phyloP scores from a whole-genome alignment of 2,329 filamentous ascomycete genomes.

The Diplodia mutila region DNA sequence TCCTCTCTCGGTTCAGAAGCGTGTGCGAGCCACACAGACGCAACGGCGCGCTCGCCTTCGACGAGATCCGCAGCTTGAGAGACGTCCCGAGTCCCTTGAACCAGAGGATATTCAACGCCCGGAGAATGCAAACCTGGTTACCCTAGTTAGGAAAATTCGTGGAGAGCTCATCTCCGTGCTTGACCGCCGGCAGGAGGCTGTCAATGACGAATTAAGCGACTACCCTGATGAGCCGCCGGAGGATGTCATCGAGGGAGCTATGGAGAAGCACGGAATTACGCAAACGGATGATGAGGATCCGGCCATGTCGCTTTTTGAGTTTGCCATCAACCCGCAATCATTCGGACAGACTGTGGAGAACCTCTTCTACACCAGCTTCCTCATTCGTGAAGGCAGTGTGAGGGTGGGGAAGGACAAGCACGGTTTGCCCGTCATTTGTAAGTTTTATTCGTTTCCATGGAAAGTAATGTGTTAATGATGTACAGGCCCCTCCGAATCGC shows the following conservation, averaged over 20 bases:
- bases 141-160: slow-evolving; percentile 76
- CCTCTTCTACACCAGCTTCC: slow-evolving; percentile 92
- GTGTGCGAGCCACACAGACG: slow-evolving; percentile 67
- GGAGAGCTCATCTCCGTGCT: slow-evolving; percentile 57
- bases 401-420: slow-evolving; percentile 74
- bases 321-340: slow-evolving; percentile 85
- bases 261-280: slow-evolving; percentile 68
- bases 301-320: slow-evolving; percentile 74
- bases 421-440: slow-evolving; percentile 78
- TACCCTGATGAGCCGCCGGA: slow-evolving; percentile 36
- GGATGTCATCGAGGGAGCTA: slow-evolving; percentile 54
- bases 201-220: slow-evolving; percentile 49
- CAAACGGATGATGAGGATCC: slow-evolving; percentile 60
- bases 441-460: slow-evolving; percentile 43
- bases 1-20: slow-evolving; percentile 86
- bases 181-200: slow-evolving; percentile 43
- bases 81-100: slow-evolving; percentile 23
- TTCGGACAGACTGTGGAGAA: slow-evolving; percentile 97
- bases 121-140: slow-evolving; percentile 80
- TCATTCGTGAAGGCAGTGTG: slow-evolving; percentile 83
- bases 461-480: slow-evolving; percentile 7
- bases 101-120: slow-evolving; percentile 77
- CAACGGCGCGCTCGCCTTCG: slow-evolving; percentile 72
- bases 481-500: slow-evolving; percentile 50
- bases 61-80: slow-evolving; percentile 15